Base-by-base conservation (phyloP, 306 rosid species). In the Begonia peltatifolia region DNA sequence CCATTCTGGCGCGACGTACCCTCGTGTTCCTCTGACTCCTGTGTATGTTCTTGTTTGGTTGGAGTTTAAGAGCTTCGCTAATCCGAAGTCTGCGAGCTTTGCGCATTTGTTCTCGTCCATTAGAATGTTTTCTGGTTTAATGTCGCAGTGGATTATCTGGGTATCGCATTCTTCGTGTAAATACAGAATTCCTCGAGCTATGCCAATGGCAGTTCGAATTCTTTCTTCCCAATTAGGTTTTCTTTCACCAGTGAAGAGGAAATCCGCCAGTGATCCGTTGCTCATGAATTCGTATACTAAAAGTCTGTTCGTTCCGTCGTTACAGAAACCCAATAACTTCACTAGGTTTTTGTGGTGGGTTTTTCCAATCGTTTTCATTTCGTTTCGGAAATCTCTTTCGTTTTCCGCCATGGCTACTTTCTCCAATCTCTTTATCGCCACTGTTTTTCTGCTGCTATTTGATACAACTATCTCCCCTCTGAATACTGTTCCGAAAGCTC, bases 141-240 rank as follows among this genome's bases (percentile, higher is more conserved):
- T 63, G 67, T 74, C 76, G 17, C 73, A 74, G 14, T 74, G 76
- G 55, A 74, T 69, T 54, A 74, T 74, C 15, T 62, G 70, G 4
- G 57, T 62, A 18, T 74, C 76, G 51, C 70, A 74, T 38, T 70
- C 73, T 42, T 74, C 79, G 13, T 74, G 79, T 8, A 74, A 14
- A 62, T 74, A 69, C 2, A 55, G 59, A 16, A 74, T 22, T 16
- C 76, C 76, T 50, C 41, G 25, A 48, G 72, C 67, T 8, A 74
- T 30, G 9, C 47, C 35, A 47, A 65, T 42, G 6, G 44, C 67
- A 11, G 61, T 66, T 48, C 56, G 44, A 9, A 14, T 14, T 63
- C 66, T 66, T 17, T 60, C 60, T 18, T 66, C 67, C 76, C 73
- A 74, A 14, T 3, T 41, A 52, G 66, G 75, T 44, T 48, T 60